A percentile compares a stretch with the other conserved stretches of the same genome.
These are phyloP conservation scores for Penicillium nucicola DNA, from an alignment of 495 filamentous ascomycete species.

Conservation along the genomic window DNA sequence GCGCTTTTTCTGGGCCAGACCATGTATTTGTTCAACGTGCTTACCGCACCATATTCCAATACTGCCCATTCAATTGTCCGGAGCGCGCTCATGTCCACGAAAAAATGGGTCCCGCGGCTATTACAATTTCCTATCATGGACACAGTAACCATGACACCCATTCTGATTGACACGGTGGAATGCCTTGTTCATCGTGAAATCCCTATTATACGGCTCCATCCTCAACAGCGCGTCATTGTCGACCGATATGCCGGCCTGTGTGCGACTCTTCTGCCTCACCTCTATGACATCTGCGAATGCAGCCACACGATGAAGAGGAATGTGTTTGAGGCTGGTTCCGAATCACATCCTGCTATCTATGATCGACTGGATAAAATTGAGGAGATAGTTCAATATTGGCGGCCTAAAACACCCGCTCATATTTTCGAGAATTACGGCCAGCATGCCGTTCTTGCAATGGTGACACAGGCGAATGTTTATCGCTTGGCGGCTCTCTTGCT, in stretches of 20 bases:
- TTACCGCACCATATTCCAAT: slow-evolving; percentile 22
- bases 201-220: slow-evolving; percentile 27
- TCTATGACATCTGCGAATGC: slow-evolving; percentile 32
- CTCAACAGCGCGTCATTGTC: slow-evolving; percentile 22
- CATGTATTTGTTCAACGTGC: slow-evolving; percentile 29
- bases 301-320: slow-evolving; percentile 19
- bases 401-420: slow-evolving; percentile 12
- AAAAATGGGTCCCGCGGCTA: slow-evolving; percentile 26
- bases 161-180: slow-evolving; percentile 31
- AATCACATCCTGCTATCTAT: slow-evolving; percentile 4
- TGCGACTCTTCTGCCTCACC: slow-evolving; percentile 25
- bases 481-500: slow-evolving; percentile 27
- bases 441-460: slow-evolving; percentile 25
- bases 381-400: slow-evolving; percentile 21
- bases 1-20: slow-evolving; percentile 27
- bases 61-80: slow-evolving; percentile 27
- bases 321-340: not conserved
- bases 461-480: slow-evolving; percentile 33
- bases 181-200: slow-evolving; percentile 29
- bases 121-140: slow-evolving; percentile 24
- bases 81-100: slow-evolving; percentile 25
- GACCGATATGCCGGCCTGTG: slow-evolving; percentile 34
- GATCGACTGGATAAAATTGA: slow-evolving; percentile 24
- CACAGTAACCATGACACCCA: slow-evolving; percentile 27
- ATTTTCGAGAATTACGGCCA: slow-evolving; percentile 16